Percentiles rank a stretch among this genome's conserved stretches.
Conservation (phyloP, 805 yeast species). For the Starmerella apis region DNA sequence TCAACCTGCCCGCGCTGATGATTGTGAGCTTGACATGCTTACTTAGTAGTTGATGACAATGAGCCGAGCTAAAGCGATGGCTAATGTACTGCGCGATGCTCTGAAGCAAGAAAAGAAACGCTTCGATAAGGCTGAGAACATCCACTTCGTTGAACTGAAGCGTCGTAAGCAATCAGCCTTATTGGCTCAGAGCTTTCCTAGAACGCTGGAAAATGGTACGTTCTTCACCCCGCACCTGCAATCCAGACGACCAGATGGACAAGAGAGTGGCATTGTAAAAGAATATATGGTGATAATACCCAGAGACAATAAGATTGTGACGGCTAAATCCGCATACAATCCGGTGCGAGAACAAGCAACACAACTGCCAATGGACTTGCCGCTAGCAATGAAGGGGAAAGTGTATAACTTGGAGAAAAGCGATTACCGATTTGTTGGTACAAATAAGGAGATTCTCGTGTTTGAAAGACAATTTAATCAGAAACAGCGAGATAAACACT, state of each 20-base stretch:
- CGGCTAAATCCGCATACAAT: slow-evolving; percentile 2
- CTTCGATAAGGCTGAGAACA: background rate
- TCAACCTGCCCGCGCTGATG: too few species aligned
- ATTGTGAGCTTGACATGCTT: background rate
- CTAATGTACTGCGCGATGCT: slow-evolving; percentile 14
- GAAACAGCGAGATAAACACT: slow-evolving; percentile 5
- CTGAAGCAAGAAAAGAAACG: slow-evolving; percentile 14
- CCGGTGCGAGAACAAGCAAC: slow-evolving; percentile 3
- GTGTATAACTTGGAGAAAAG: slow-evolving; percentile 38
- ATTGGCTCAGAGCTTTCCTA: slow-evolving; percentile 24
- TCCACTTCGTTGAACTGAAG: background rate
- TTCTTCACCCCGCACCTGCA: slow-evolving; percentile 39
- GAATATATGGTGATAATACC: slow-evolving; percentile 19
- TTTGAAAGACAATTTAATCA: slow-evolving; percentile 26
- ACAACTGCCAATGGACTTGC: slow-evolving; percentile 8
- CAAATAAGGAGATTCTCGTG: slow-evolving; percentile 34
- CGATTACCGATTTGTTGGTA: slow-evolving; percentile 48
- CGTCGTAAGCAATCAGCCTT: background rate
- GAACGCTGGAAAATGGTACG: slow-evolving; percentile 33
- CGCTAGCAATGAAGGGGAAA: slow-evolving; percentile 21
- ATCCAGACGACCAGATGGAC: too few species aligned
- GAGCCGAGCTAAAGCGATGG: slow-evolving; percentile 3
- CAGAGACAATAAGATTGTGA: slow-evolving; percentile 1
- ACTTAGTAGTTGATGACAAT: background rate
- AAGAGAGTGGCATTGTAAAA: background rate